phyloP scores from a whole-genome alignment of 106 monocot species.

The Hemerocallis citrina region DNA sequence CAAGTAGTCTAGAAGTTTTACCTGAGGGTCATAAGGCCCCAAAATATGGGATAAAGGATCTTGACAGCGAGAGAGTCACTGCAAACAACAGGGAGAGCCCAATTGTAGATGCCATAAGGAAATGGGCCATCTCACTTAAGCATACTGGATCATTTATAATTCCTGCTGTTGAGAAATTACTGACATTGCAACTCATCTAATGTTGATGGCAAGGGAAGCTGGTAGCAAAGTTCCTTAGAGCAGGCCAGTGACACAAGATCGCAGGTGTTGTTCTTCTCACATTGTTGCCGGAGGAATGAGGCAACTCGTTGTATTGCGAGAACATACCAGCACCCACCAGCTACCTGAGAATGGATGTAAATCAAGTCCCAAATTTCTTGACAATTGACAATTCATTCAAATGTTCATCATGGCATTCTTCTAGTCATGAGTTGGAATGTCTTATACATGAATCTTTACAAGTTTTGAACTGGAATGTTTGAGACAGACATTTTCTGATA shows the following conservation, averaged over 20 bases:
- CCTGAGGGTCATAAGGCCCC: constrained; percentile 95
- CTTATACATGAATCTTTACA: not conserved
- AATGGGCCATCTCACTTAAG: constrained; percentile 44
- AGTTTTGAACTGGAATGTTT: no score
- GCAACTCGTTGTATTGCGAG: constrained; percentile 77
- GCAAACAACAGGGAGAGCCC: constrained; percentile 68
- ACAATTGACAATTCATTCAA: no score
- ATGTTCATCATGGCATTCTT: not conserved
- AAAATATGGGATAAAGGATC: constrained; percentile 81
- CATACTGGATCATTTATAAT: constrained; percentile 30
- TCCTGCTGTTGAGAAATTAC: constrained; percentile 10
- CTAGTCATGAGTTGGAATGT: not conserved
- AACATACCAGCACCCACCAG: constrained; percentile 84
- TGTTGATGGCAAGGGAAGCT: constrained; percentile 10
- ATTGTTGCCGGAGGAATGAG: constrained; percentile 44
- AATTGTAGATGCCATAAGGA: constrained; percentile 55
- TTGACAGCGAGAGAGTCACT: constrained; percentile 69
- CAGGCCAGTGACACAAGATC: constrained; percentile 38
- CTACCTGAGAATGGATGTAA: constrained; percentile 35
- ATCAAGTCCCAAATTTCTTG: no score
- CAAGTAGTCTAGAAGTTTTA: no score
- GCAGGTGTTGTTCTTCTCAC: constrained; percentile 48
- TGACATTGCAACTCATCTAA: constrained; percentile 17
- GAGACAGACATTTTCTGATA: no score
- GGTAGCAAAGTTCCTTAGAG: constrained; percentile 31